Evolutionary conservation across 768 basidiomycete species (phyloP), one percentile per base, ranked within the genome.

Genomic region (Xerocomellus dryophilus): DNA sequence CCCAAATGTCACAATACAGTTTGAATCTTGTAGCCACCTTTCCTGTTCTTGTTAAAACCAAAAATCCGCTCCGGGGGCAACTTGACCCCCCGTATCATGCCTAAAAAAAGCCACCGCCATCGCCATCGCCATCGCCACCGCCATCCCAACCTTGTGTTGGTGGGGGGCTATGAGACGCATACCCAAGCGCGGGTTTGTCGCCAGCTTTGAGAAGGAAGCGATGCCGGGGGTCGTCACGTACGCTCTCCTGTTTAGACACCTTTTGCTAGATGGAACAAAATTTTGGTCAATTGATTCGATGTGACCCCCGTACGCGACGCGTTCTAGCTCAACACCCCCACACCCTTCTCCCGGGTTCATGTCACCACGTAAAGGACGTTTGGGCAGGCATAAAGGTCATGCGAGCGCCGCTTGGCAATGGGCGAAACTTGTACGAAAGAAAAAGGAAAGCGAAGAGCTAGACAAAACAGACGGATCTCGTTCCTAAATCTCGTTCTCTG

Each of bases 401-500:
- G 43, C 20, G 35, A 50, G 35, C 54, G 53, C 42, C 42, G 48
- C 46, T 8, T 8, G 38, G 20, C 18, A 50, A 43, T 34, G 32
- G 39, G 17, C 18, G 31, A 56, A 43, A 50, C 43, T 44, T 31
- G 20, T 12, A 15, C 36, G 42, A 36, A 23, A 9, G 32, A 23
- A 23, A 36, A 38, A 40, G 7, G 31, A 25, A 29, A 23, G 38
- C 11, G 4, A 46, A 25, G 15, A 10, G 18, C 12, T n/a, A 47
- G 17, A 38, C 32, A 14, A 34, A 10, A 35, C 43, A 27, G 42
- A 20, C 29, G 6, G 40, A 58, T 61, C 52, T 58, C 43, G 56
- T 61, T 50, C 59, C 62, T 65, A 47, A 53, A 63, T 63, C 52
- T 62, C 43, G 11, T 29, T 25, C 17, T 34, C 42, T 7, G 2